phyloP scores from a whole-genome alignment of 495 filamentous ascomycete genomes.

The Podospora tetraspora region DNA sequence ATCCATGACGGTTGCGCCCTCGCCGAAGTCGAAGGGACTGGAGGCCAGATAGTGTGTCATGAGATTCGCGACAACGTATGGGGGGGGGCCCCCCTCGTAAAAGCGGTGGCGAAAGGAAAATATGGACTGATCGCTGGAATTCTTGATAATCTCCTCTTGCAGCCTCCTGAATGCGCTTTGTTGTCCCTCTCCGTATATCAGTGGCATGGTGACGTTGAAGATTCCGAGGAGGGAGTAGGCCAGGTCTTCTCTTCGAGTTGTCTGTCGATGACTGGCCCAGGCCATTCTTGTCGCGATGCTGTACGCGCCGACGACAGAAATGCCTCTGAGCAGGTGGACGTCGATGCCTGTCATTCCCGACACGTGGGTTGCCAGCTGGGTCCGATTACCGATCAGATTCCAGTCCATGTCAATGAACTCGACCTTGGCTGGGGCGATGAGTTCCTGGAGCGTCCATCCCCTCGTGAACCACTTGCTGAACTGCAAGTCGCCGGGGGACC shows the following conservation, averaged over 20 bases:
- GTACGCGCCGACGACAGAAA: not conserved
- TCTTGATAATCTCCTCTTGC: slow-evolving; percentile 6
- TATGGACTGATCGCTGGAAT: not conserved
- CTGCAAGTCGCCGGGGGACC: not conserved
- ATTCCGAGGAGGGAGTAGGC: slow-evolving; percentile 7
- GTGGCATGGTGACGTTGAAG: not conserved
- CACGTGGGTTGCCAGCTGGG: not conserved
- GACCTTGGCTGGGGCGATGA: not conserved
- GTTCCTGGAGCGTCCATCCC: not conserved
- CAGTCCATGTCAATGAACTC: not conserved
- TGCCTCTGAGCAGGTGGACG: not conserved
- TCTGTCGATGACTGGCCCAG: not conserved
- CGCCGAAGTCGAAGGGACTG: not conserved
- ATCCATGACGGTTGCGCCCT: not conserved
- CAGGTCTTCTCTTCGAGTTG: not conserved
- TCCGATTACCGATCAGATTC: not conserved
- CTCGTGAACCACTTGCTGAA: slow-evolving; percentile 2
- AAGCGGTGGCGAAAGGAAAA: not conserved
- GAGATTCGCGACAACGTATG: too few species aligned
- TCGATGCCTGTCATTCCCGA: slow-evolving; percentile 1
- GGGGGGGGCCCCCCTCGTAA: not conserved
- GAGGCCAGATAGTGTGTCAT: not conserved
- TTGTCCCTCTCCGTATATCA: slow-evolving; percentile 1
- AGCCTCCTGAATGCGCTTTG: not conserved
- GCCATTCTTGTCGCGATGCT: not conserved